Conservation (phyloP, 345 rosid genomes). For the Mallotus nudiflorus region DNA sequence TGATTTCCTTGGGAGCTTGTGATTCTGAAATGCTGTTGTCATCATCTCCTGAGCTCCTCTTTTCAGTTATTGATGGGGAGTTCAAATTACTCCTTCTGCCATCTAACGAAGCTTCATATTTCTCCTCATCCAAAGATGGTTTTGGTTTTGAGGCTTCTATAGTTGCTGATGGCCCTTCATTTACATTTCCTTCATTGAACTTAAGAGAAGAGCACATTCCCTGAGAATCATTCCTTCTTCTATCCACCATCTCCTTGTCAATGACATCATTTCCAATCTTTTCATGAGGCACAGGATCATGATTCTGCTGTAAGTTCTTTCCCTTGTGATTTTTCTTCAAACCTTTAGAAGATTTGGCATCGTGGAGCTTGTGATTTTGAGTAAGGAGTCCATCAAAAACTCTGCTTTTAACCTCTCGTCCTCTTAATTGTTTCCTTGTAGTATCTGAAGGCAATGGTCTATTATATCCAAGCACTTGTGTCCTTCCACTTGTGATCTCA, state of each 20-base stretch:
- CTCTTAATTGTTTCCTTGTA: constrained; percentile 46
- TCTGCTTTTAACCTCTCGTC: constrained; percentile 86
- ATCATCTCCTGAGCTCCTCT: constrained; percentile 5
- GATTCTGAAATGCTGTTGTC: constrained; percentile 1
- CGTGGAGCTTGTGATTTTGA: constrained; percentile 36
- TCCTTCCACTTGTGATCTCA: constrained; percentile 51
- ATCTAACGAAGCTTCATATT: constrained; percentile 23
- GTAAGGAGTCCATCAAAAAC: constrained; percentile 61
- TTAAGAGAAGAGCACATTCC: no score
- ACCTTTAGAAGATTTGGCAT: constrained; percentile 32
- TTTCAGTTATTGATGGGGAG: neutral
- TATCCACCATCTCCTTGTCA: constrained; percentile 37
- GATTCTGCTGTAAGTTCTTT: constrained; percentile 13
- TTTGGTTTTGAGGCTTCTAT: constrained; percentile 8
- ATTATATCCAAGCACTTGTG: constrained; percentile 28
- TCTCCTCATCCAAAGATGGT: constrained; percentile 18
- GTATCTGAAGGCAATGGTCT: constrained; percentile 34
- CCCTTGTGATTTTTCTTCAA: constrained; percentile 37
- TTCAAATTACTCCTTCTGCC: constrained; percentile 5
- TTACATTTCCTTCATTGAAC: no score
- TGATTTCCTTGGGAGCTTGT: constrained; percentile 4
- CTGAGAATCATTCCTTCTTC: no score
- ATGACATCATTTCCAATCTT: constrained; percentile 34
- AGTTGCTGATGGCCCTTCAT: constrained; percentile 22
- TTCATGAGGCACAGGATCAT: constrained; percentile 19